Evolutionary conservation across 2,329 filamentous ascomycete genomes (phyloP).

Genomic region (Epichloe sp.): DNA sequence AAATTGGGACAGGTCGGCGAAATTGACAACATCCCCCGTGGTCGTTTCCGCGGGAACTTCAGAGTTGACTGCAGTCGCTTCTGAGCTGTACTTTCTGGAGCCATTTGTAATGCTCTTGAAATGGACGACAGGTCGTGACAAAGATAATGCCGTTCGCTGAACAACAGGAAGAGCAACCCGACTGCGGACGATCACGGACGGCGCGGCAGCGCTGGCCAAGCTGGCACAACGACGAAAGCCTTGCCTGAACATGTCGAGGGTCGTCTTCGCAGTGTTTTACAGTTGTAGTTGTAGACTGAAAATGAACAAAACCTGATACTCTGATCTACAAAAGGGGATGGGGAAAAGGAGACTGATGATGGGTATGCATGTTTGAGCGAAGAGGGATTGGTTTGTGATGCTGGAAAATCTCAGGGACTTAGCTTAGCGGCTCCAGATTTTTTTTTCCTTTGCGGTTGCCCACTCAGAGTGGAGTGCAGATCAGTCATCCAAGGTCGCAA

Average conservation of each 20-base stretch:
- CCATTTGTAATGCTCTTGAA: conserved; percentile 13
- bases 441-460: not conserved
- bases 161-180: conserved; percentile 14
- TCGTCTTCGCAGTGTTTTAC: not conserved
- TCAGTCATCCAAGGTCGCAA: not conserved
- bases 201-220: conserved; percentile 19
- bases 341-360: not conserved
- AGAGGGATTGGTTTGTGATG: not conserved
- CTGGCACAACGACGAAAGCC: conserved; percentile 26
- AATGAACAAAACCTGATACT: not conserved
- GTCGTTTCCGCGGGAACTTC: conserved; percentile 1
- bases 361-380: not conserved
- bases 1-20: conserved; percentile 29
- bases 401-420: not conserved
- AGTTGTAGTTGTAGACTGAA: not conserved
- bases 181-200: conserved; percentile 17
- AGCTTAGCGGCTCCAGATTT: not conserved
- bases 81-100: conserved; percentile 26
- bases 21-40: conserved; percentile 22
- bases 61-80: conserved; percentile 18
- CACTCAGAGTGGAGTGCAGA: not conserved
- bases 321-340: not conserved
- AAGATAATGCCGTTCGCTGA: conserved; percentile 10
- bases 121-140: conserved; percentile 8
- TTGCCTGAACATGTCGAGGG: conserved; percentile 21